Conservation (phyloP, 2,329 filamentous ascomycete genomes). For the Sphaerulina musiva region DNA sequence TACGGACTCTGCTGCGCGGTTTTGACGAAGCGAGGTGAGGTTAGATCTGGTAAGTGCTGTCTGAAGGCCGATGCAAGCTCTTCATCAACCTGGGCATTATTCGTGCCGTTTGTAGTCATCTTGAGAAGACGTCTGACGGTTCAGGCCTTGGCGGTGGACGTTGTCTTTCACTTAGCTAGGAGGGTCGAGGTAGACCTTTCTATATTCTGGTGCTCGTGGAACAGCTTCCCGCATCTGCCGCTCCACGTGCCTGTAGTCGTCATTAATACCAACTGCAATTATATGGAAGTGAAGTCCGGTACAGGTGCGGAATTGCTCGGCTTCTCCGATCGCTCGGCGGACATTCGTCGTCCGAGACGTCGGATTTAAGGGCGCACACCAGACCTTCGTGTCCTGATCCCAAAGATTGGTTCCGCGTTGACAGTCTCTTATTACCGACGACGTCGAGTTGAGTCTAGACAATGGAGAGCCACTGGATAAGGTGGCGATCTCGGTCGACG, state of each 20-base stretch:
- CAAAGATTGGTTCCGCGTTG: not conserved
- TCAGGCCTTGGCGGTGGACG: not conserved
- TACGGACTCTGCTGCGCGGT: slow-evolving; percentile 57
- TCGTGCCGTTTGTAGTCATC: slow-evolving; percentile 5
- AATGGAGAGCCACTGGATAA: not conserved
- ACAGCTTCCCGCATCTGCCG: not conserved
- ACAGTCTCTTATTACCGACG: no score
- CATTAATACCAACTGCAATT: not conserved
- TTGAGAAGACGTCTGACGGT: not conserved
- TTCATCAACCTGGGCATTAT: slow-evolving; percentile 15
- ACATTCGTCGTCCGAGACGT: not conserved
- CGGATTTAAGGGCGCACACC: not conserved
- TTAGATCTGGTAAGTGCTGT: slow-evolving; percentile 55
- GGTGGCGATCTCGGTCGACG: not conserved
- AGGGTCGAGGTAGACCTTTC: not conserved
- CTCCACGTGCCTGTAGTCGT: not conserved
- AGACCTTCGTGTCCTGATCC: not conserved
- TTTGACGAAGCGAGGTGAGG: slow-evolving; percentile 52
- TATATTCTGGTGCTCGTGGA: not conserved
- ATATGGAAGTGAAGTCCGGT: slow-evolving; percentile 4
- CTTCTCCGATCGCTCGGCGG: slow-evolving; percentile 13
- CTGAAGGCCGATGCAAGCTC: slow-evolving; percentile 40
- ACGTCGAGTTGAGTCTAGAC: not conserved
- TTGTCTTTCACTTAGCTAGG: not conserved
- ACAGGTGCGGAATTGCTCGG: not conserved